phyloP scores from a whole-genome alignment of 371 early-diverging fungal species.

The Apophysomyces ossiformis region DNA sequence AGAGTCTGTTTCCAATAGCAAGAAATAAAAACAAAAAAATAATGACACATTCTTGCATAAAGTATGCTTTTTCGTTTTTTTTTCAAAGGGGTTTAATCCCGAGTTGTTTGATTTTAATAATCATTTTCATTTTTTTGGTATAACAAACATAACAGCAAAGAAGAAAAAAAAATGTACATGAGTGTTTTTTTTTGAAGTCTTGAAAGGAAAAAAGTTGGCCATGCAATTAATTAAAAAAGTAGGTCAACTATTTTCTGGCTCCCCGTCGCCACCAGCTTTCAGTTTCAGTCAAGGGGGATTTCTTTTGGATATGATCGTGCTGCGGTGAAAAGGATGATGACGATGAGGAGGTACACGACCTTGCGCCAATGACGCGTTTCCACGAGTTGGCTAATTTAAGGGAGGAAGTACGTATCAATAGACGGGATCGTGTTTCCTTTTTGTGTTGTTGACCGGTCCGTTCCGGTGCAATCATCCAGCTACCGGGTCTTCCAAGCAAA shows the following conservation, averaged over 20 bases:
- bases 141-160: too few species aligned
- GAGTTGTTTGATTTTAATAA: too few species aligned
- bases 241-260: background rate
- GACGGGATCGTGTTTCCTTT: constrained; percentile 1
- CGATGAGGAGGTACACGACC: too few species aligned
- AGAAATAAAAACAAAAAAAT: constrained; percentile 26
- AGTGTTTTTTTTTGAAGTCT: too few species aligned
- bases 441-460: background rate
- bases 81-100: background rate
- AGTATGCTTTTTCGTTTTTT: too few species aligned
- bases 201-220: too few species aligned
- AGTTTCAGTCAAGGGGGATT: background rate
- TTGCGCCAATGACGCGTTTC: constrained; percentile 5
- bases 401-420: background rate
- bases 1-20: constrained; percentile 46
- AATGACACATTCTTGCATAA: too few species aligned
- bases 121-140: too few species aligned
- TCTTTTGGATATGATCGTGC: constrained; percentile 2
- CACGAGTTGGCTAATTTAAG: constrained; percentile 1
- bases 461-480: background rate
- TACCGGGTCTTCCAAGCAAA: background rate
- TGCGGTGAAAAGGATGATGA: too few species aligned
- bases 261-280: constrained; percentile 7
- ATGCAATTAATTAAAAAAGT: too few species aligned
- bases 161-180: too few species aligned